Evolutionary conservation across 2,329 filamentous ascomycete genomes (phyloP).

Genomic region (Cryphonectria radicalis): DNA sequence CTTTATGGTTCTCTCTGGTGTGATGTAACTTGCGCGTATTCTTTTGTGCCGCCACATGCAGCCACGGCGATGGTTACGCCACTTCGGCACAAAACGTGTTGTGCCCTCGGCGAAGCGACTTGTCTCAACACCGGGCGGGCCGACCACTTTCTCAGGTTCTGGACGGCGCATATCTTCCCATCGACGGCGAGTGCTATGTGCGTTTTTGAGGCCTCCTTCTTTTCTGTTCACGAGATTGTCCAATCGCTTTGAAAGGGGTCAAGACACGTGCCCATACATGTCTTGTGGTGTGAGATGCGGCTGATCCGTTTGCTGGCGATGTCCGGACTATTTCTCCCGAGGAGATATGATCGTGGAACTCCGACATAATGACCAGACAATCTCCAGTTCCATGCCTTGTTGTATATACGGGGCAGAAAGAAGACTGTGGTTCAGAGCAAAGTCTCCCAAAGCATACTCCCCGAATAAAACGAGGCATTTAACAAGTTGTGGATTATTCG

Average conservation of each 20-base stretch:
- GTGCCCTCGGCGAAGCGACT: background rate
- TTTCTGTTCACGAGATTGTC: background rate
- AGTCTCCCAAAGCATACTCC: too few relatives aligned
- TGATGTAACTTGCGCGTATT: background rate
- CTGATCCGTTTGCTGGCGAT: background rate
- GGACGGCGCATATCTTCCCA: background rate
- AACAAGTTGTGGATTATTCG: too few relatives aligned
- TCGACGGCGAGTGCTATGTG: background rate
- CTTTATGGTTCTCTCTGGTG: background rate
- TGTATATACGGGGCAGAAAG: too few relatives aligned
- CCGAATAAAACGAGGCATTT: too few relatives aligned
- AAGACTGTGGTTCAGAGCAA: too few relatives aligned
- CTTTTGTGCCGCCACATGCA: background rate
- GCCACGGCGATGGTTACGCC: background rate
- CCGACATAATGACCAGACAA: background rate
- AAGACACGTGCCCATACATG: background rate
- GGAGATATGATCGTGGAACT: background rate
- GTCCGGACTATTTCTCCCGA: background rate
- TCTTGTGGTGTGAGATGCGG: slow-evolving; percentile 3
- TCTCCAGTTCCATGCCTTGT: too few relatives aligned
- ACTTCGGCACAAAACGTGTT: background rate
- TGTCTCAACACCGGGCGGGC: background rate
- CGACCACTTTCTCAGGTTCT: background rate
- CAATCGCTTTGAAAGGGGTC: background rate
- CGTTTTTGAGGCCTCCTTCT: background rate